Base-by-base conservation (phyloP, 352 stramenopile genomes). In the Phytophthora sansomeana region DNA sequence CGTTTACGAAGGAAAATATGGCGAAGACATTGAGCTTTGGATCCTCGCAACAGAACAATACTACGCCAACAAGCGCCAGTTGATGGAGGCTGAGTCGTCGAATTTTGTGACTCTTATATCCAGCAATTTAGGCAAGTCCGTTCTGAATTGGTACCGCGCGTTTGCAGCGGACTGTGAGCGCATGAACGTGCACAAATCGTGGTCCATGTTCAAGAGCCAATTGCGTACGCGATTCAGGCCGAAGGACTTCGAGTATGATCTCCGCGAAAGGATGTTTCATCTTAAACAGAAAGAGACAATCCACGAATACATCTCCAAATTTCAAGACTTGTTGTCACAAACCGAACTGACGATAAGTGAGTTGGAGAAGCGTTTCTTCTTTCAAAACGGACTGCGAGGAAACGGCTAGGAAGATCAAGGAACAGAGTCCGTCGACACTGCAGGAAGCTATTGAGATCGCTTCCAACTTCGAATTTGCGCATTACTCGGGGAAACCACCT, bases 341-440 rank as follows among this genome's bases (percentile, higher is more conserved):
- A 63, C 42, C 29, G 47, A 57, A 47, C 38, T 65, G 7, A 7
- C 17, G 4, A 65, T 67, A 14, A 55, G 29, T 33, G 59, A 61
- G 21, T 10, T 62, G 19, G 50, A 62, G 50, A 68, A 65, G 30
- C 54, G 62, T 21, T 72, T 67, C 49, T 67, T 43, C 32, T 72
- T 72, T 36, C 63, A 72, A 28, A 55, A 58, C 41, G 43, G 41
- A 26, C 50, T 67, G 43, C 28, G 50, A 5, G 41, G 63, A 58
- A 36, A 72, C 56, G 0, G 44, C 33, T 5, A 65, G 19, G 17
- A 67, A 67, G 56, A 65, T 64, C 44, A 70, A 70, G n/a, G 53
- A 64, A 52, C 46, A 58, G 16, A 69, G 61, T 64, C 36, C 52
- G 13, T 16, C 6, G 14, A 58, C 61, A 6, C 61, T 64, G 2